phyloP scores from a whole-genome alignment of 129 eudicot genomes.

The Rutidosis leptorrhynchoides region DNA sequence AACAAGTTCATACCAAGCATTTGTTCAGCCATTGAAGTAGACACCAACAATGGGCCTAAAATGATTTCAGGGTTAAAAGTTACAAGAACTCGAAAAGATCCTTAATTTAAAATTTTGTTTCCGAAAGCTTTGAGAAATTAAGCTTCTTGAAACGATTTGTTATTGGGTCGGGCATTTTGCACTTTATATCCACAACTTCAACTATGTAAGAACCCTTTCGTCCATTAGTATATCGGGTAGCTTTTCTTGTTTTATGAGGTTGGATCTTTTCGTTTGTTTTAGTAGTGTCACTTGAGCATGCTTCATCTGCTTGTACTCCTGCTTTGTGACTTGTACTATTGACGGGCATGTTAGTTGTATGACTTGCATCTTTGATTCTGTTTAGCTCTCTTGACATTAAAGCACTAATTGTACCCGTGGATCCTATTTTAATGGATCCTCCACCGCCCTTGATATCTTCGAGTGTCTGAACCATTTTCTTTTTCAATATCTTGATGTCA shows the following conservation, averaged over 20 bases:
- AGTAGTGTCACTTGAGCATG: conserved; percentile 48
- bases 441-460: conserved; percentile 89
- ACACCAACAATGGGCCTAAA: conserved; percentile 34
- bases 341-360: conserved; percentile 29
- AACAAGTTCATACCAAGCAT: conserved; percentile 54
- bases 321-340: conserved; percentile 33
- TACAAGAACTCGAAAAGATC: conserved; percentile 48
- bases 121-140: conserved; percentile 72
- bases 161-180: conserved; percentile 76
- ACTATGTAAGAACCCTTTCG: conserved; percentile 51
- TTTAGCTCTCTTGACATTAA: conserved; percentile 74
- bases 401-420: conserved; percentile 78
- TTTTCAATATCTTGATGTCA: background rate
- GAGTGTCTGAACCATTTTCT: conserved; percentile 60
- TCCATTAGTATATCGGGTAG: conserved; percentile 57
- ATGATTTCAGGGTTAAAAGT: conserved; percentile 32
- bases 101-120: conserved; percentile 37
- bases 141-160: conserved; percentile 72
- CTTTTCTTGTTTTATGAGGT: conserved; percentile 34
- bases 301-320: conserved; percentile 43
- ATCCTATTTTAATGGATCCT: conserved; percentile 79
- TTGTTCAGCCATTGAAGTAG: conserved; percentile 64
- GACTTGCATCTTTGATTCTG: conserved; percentile 33
- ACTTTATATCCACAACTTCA: conserved; percentile 79
- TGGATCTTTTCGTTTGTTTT: conserved; percentile 26